Base-by-base conservation (phyloP, 2,329 filamentous ascomycete species). In the Aspergillus terreus region DNA sequence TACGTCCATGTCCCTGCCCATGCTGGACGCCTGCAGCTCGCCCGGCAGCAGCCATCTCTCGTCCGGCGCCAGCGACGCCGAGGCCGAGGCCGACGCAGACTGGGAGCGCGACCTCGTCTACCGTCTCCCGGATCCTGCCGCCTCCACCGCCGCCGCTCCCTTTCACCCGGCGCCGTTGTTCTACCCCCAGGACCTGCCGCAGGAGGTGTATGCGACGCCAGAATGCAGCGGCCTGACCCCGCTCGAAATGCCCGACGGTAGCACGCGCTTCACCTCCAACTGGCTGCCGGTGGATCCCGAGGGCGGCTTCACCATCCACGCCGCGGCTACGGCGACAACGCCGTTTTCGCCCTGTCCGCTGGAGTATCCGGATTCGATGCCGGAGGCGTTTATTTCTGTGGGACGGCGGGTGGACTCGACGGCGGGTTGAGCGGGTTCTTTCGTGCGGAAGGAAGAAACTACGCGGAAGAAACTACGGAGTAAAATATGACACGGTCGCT, bases 221-320 rank as follows among this genome's bases (percentile, higher is more conserved):
- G 47, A 58, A 2, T 50, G 53, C 5, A 57, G 58, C 0, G 53
- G 14, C 17, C 52, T 62, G 5, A 64, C 59, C 23, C 61, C 60
- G 9, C 56, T 68, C 21, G 65, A 68, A 49, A 68, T 68, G 66
- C 66, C 66, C 3, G 66, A 68, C 46, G 66, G 66, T 0, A 63
- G 56, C 27, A 67, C 61, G 7, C 65, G 66, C 19, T 53, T 62
- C 35, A 66, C 64, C 2, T 51, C 60, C 9, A 68, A 68, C 46
- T 68, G 66, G 66, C 51, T 68, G 2, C 65, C 65, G 3, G 65
- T 68, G 6, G 65, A 68, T 43, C 58, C 63, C 1, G 51, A 58
- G 25, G 65, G 59, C 4, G 65, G 61, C 1, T 65, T 66, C 35
- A 67, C 63, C 4, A 66, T 68, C 44, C 57, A 52, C 43, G 12